Percentiles rank a stretch among this genome's conserved stretches.
Conservation (phyloP, 768 basidiomycete species). For the Russula brevipes region DNA sequence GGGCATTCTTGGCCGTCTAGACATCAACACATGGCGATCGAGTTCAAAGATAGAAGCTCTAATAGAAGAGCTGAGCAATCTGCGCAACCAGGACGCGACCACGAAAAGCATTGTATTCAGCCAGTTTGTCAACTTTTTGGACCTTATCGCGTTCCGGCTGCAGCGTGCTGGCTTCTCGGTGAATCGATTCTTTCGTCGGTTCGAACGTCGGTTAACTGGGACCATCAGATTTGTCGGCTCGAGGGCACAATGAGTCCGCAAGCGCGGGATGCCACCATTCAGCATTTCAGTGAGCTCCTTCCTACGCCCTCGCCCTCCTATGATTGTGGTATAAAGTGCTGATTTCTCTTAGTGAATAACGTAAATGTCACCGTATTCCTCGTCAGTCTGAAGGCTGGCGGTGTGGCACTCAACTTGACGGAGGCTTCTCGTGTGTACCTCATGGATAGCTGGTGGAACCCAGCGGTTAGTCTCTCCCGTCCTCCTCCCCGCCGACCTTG, state of each 20-base stretch:
- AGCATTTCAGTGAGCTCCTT: conserved; percentile 74
- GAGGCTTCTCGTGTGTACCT: conserved; percentile 91
- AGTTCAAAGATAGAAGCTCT: conserved; percentile 98
- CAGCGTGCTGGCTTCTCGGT: conserved; percentile 91
- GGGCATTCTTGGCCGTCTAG: conserved; percentile 87
- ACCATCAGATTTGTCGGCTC: conserved; percentile 74
- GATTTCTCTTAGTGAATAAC: conserved; percentile 62
- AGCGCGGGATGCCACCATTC: conserved; percentile 89
- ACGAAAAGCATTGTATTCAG: conserved; percentile 97
- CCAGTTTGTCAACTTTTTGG: conserved; percentile 90
- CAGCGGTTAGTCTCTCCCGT: conserved; percentile 51
- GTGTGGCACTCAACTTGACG: conserved; percentile 85
- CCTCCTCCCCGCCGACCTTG: neutral
- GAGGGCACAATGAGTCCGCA: conserved; percentile 98
- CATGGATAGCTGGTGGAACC: conserved; percentile 99
- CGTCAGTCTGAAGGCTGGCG: conserved; percentile 93
- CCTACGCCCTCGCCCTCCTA: neutral
- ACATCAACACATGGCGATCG: conserved; percentile 87
- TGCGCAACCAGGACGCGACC: conserved; percentile 78
- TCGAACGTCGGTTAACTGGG: conserved; percentile 13
- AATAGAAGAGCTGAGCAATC: conserved; percentile 85
- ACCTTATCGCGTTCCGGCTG: conserved; percentile 87
- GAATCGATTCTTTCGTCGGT: conserved; percentile 27
- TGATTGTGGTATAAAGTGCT: neutral
- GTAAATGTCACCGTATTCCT: conserved; percentile 96